These are phyloP conservation scores for Trypanosoma mega DNA, from an alignment of 208 protist species.

Conservation along the genomic window DNA sequence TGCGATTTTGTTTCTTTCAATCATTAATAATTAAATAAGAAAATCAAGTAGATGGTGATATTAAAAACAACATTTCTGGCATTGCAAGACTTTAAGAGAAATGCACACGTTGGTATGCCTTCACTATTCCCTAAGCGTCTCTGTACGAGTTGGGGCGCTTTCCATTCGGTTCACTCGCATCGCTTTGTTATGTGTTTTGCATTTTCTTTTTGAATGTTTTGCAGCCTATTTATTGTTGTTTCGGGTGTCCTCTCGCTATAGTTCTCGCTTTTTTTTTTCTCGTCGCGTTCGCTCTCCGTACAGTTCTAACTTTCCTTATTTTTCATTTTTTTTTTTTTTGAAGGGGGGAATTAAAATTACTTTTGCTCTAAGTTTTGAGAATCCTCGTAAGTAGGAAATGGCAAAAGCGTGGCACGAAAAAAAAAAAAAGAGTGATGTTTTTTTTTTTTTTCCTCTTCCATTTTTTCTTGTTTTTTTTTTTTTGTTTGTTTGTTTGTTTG, in stretches of 20 bases:
- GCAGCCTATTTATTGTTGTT: no score
- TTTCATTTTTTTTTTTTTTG: not conserved
- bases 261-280: not conserved
- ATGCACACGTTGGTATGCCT: no score
- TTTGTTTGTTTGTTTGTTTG: not conserved
- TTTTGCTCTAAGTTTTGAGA: no score
- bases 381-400: no score
- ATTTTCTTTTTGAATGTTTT: no score
- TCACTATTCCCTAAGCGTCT: no score
- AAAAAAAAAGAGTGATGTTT: not conserved
- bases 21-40: not conserved
- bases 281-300: not conserved
- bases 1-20: not conserved
- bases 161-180: no score
- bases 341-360: no score
- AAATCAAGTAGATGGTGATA: not conserved
- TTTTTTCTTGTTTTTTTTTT: not conserved
- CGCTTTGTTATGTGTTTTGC: no score
- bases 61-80: constrained; percentile 4
- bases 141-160: no score
- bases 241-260: not conserved
- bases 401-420: not conserved
- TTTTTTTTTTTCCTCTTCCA: not conserved
- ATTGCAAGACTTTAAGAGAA: no score
- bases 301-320: not conserved